These are phyloP conservation scores for Candida ponderosae DNA, from an alignment of 805 yeast species.

Conservation along the genomic window DNA sequence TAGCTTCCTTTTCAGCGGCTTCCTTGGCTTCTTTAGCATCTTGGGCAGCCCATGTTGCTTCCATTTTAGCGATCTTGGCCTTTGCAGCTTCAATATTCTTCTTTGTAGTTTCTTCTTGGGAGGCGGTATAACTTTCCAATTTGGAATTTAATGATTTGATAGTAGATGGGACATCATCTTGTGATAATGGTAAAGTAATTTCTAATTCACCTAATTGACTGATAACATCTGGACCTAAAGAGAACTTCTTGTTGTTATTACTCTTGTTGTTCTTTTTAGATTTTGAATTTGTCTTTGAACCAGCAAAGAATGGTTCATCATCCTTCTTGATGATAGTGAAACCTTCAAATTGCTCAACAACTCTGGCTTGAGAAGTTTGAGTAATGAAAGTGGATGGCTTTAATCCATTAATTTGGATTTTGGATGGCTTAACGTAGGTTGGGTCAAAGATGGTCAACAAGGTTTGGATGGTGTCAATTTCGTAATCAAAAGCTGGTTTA, in stretches of 20 bases:
- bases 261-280: constrained; percentile 46
- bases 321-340: constrained; percentile 60
- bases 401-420: constrained; percentile 21
- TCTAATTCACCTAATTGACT: constrained; percentile 69
- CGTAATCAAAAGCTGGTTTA: constrained; percentile 75
- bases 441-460: constrained; percentile 75
- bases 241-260: constrained; percentile 44
- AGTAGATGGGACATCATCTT: constrained; percentile 62
- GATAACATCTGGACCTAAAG: constrained; percentile 74
- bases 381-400: constrained; percentile 21
- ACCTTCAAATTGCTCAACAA: constrained; percentile 55
- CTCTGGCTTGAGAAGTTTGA: constrained; percentile 29
- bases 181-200: constrained; percentile 68
- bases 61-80: constrained; percentile 64
- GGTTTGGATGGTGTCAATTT: constrained; percentile 68
- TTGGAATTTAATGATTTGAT: constrained; percentile 65
- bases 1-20: constrained; percentile 3
- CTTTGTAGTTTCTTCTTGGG: constrained; percentile 77
- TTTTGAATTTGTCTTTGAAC: constrained; percentile 37
- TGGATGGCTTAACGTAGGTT: constrained; percentile 52
- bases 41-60: constrained; percentile 40
- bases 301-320: constrained; percentile 49
- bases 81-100: constrained; percentile 70
- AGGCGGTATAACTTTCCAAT: constrained; percentile 54
- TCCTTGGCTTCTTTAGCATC: constrained; percentile 30